A percentile compares a stretch with the other conserved stretches of the same genome.
These are phyloP conservation scores for Coemansia sp. DNA, from an alignment of 192 early-diverging fungal genomes.

Conservation along the genomic window DNA sequence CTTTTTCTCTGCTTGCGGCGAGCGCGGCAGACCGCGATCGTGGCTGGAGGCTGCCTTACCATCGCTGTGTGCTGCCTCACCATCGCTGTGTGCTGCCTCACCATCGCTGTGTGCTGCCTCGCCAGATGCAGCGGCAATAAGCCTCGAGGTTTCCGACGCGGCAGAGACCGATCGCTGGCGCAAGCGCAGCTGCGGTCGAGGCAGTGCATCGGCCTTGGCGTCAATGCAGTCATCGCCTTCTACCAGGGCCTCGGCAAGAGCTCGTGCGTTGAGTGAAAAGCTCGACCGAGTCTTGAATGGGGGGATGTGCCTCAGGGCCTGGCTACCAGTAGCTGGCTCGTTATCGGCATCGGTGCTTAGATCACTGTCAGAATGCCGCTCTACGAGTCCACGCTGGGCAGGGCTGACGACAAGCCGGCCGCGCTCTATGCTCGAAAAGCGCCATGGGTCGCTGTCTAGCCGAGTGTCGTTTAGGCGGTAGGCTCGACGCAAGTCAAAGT, in stretches of 20 bases:
- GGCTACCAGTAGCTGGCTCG: neutral
- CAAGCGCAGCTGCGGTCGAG: conserved; percentile 24
- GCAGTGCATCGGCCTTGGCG: conserved; percentile 48
- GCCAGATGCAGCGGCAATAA: conserved; percentile 12
- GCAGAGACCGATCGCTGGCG: conserved; percentile 21
- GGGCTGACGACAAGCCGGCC: conserved; percentile 19
- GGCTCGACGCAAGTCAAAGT: conserved; percentile 68
- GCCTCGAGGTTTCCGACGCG: conserved; percentile 23
- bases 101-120: neutral
- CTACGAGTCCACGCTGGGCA: neutral
- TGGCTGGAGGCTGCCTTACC: neutral
- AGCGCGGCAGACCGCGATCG: neutral
- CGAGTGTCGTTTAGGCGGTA: conserved; percentile 53
- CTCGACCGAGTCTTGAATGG: conserved; percentile 19
- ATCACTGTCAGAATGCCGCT: neutral
- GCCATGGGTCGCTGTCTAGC: conserved; percentile 38
- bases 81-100: neutral
- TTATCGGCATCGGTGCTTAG: neutral
- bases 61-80: conserved; percentile 20
- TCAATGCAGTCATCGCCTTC: conserved; percentile 44
- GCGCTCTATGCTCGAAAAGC: conserved; percentile 18
- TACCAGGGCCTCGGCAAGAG: conserved; percentile 23
- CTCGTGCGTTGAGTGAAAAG: conserved; percentile 44
- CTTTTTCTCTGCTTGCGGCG: neutral
- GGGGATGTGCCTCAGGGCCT: neutral